These are phyloP conservation scores for Backusella circina DNA, from an alignment of 192 early-diverging fungal species.

Conservation along the genomic window DNA sequence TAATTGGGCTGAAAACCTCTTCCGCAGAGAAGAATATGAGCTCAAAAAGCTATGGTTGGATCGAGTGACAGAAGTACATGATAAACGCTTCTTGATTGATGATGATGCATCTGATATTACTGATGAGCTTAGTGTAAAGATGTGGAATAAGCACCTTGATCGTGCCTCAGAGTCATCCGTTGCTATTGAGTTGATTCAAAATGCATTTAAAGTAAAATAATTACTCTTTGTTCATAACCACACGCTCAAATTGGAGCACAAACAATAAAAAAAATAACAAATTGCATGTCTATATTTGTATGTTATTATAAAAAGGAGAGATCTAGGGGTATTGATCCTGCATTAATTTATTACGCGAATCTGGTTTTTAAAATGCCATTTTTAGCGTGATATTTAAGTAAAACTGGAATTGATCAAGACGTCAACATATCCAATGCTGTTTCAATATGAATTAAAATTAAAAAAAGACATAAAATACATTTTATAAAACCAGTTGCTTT, in stretches of 20 bases:
- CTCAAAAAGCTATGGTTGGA: conserved; percentile 35
- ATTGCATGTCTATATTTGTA: not conserved
- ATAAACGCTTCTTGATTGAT: not conserved
- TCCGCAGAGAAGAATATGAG: conserved; percentile 34
- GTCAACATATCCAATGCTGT: too few relatives aligned
- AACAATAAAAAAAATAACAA: not conserved
- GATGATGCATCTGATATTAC: conserved; percentile 1
- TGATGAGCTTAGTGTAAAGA: not conserved
- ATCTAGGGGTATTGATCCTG: not conserved
- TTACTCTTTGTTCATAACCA: not conserved
- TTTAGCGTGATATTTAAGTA: not conserved
- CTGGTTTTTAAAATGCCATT: not conserved
- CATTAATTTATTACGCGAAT: not conserved
- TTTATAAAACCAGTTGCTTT: too few relatives aligned
- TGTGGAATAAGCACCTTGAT: not conserved
- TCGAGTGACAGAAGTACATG: conserved; percentile 7
- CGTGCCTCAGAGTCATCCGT: not conserved
- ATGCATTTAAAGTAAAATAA: conserved; percentile 5
- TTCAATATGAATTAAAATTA: too few relatives aligned
- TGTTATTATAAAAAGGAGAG: not conserved
- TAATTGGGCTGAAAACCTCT: conserved; percentile 23
- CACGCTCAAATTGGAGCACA: not conserved
- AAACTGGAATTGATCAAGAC: too few relatives aligned
- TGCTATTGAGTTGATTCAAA: not conserved
- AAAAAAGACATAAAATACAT: too few relatives aligned